Conservation (phyloP, 2,329 filamentous ascomycete genomes). For the Neonectria ditissima region DNA sequence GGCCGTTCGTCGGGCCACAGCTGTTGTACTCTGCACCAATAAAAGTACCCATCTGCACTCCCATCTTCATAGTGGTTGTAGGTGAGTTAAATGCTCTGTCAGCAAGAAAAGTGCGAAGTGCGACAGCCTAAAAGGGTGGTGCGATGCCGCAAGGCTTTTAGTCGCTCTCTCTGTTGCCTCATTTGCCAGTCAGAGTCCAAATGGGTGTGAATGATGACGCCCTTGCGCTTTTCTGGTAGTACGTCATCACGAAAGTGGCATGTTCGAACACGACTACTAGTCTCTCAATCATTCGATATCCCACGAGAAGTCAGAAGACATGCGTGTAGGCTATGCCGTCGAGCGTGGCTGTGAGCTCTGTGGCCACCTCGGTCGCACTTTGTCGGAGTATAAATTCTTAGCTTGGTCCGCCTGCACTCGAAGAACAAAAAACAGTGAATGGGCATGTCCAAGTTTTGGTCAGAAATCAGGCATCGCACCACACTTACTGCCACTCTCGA, state of each 20-base stretch:
- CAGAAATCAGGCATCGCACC: not conserved
- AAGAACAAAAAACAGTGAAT: too few relatives aligned
- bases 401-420: not conserved
- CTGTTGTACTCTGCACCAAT: too few relatives aligned
- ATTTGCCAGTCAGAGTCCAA: not conserved
- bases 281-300: not conserved
- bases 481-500: not conserved
- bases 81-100: too few relatives aligned
- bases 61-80: too few relatives aligned
- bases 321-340: not conserved
- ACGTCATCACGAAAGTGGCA: not conserved
- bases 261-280: not conserved
- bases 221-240: not conserved
- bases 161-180: too few relatives aligned
- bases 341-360: not conserved
- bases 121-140: not conserved
- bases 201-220: not conserved
- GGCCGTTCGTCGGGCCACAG: too few relatives aligned
- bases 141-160: too few relatives aligned
- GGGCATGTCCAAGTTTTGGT: too few relatives aligned
- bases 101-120: not conserved
- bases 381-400: not conserved
- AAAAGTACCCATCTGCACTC: too few relatives aligned
- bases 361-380: not conserved
- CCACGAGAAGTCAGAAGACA: not conserved